Percentiles rank a stretch among this genome's conserved stretches.
phyloP scores from a whole-genome alignment of 768 basidiomycete species.

The Leccinellum albellum region DNA sequence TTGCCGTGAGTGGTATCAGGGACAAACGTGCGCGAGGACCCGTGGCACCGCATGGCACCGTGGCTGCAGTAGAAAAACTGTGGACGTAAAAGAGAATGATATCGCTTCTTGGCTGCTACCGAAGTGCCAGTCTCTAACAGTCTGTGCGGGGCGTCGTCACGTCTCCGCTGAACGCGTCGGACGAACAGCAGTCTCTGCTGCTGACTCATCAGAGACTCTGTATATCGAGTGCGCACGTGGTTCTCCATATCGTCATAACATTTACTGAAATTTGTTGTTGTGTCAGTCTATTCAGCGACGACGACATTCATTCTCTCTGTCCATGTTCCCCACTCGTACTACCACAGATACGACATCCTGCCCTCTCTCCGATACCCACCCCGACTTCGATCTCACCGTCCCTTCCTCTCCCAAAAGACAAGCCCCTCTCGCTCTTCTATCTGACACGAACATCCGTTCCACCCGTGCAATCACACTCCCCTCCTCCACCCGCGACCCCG shows the following conservation, averaged over 20 bases:
- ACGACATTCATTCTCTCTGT: not conserved
- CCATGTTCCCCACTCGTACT: not conserved
- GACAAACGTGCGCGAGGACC: conserved; percentile 36
- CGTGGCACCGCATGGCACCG: conserved; percentile 29
- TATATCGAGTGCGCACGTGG: conserved; percentile 33
- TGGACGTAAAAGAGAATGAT: conserved; percentile 8
- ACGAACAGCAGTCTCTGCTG: conserved; percentile 9
- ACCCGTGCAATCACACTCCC: conserved; percentile 32
- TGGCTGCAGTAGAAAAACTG: conserved; percentile 26
- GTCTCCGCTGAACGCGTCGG: conserved; percentile 10
- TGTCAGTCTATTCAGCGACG: not conserved
- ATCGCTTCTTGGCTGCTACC: conserved; percentile 12
- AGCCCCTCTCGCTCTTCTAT: conserved; percentile 30
- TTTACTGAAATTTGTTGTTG: conserved; percentile 11
- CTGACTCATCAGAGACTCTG: conserved; percentile 31
- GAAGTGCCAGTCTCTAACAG: conserved; percentile 17
- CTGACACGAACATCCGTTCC: conserved; percentile 25
- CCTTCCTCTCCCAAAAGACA: conserved; percentile 1
- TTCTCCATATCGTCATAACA: conserved; percentile 32
- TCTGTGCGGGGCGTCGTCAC: not conserved
- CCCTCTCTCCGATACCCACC: conserved; percentile 4
- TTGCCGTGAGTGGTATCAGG: conserved; percentile 14
- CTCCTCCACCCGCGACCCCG: conserved; percentile 27
- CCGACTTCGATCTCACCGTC: not conserved
- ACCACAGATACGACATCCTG: not conserved